These are phyloP conservation scores for Alternaria alternata DNA, from an alignment of 2,329 filamentous ascomycete species.

Conservation along the genomic window DNA sequence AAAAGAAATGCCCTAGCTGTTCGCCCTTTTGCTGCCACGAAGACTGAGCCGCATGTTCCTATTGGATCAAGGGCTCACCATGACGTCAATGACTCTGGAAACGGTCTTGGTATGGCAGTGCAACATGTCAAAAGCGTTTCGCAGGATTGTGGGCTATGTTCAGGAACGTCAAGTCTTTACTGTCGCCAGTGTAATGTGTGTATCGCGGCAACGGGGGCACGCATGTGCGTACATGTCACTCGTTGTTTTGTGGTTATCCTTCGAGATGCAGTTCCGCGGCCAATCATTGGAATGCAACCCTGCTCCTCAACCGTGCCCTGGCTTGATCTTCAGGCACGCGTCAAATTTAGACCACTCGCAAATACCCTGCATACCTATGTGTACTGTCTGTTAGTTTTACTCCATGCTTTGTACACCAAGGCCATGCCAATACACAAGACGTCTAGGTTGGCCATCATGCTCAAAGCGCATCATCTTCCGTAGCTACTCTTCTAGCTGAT, in stretches of 20 bases:
- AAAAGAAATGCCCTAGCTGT: background rate
- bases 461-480: background rate
- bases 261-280: background rate
- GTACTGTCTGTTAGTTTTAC: background rate
- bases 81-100: conserved; percentile 18
- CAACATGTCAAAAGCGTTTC: background rate
- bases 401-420: background rate
- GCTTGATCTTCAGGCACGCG: conserved; percentile 9
- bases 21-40: conserved; percentile 3
- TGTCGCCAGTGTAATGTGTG: background rate
- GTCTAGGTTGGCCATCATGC: background rate
- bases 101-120: conserved; percentile 8
- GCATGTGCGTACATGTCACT: background rate
- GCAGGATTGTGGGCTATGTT: background rate
- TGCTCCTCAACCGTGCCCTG: background rate
- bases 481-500: background rate
- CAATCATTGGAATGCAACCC: background rate
- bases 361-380: background rate
- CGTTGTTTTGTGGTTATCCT: background rate
- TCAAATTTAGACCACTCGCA: background rate
- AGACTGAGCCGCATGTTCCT: conserved; percentile 7
- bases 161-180: background rate
- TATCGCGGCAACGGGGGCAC: background rate
- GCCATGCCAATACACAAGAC: background rate
- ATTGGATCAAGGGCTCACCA: conserved; percentile 13